These are phyloP conservation scores for Mortierella sp. DNA, from an alignment of 371 early-diverging fungal species.

Conservation along the genomic window DNA sequence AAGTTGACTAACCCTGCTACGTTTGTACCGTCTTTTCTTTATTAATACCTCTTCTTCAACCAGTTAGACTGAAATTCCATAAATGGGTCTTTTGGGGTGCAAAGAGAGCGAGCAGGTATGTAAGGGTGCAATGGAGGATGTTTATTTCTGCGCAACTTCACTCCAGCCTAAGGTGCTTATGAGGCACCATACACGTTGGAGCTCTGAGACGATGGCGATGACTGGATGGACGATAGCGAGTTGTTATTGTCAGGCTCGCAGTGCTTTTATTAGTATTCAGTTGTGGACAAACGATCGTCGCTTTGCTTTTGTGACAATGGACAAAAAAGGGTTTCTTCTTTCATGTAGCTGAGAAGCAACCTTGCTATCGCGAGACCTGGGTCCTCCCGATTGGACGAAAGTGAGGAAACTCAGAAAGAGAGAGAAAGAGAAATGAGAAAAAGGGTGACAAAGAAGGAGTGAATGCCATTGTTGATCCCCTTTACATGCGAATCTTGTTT, in stretches of 20 bases:
- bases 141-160: neutral
- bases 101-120: neutral
- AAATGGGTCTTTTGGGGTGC: neutral
- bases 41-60: neutral
- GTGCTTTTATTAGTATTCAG: neutral
- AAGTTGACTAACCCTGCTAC: neutral
- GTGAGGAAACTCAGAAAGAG: neutral
- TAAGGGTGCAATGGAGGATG: neutral
- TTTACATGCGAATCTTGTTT: no score
- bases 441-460: neutral
- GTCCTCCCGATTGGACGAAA: neutral
- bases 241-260: neutral
- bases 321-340: neutral
- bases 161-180: neutral
- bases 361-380: neutral
- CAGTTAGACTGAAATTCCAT: neutral
- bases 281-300: neutral
- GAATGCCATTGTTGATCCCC: neutral
- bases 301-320: neutral
- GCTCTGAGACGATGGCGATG: conserved; percentile 2
- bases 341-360: neutral
- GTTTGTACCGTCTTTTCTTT: neutral
- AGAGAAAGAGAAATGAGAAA: neutral
- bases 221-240: neutral
- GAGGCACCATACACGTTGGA: neutral